A percentile compares a stretch with the other conserved stretches of the same genome.
Evolutionary conservation across 805 yeast species (phyloP).

Genomic region (Alloascoidea africana): DNA sequence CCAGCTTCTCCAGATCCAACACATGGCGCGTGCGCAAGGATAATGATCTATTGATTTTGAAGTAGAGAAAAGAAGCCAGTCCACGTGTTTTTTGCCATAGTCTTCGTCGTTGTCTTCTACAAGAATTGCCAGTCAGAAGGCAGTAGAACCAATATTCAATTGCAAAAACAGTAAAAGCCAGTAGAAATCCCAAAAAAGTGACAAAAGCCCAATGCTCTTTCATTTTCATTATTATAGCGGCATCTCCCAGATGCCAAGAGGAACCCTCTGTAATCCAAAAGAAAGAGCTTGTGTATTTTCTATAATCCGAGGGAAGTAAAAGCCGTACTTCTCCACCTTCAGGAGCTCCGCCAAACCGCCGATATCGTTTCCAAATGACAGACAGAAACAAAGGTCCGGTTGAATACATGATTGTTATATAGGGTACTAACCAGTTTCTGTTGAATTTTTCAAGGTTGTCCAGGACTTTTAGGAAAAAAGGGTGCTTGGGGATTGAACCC

Average conservation of each 20-base stretch:
- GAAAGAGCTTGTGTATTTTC: conserved; percentile 21
- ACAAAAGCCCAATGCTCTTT: conserved; percentile 64
- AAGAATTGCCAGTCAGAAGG: no score
- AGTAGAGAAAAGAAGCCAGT: no score
- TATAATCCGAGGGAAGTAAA: conserved; percentile 60
- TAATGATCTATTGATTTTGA: no score
- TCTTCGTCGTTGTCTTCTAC: no score
- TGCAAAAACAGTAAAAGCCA: conserved; percentile 18
- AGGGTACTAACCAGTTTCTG: conserved; percentile 72
- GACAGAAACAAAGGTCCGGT: conserved; percentile 86
- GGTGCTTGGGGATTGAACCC: conserved; percentile 82
- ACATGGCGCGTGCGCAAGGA: no score
- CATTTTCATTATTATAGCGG: conserved; percentile 56
- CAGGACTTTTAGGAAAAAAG: conserved; percentile 61
- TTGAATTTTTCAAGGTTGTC: conserved; percentile 49
- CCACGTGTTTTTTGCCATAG: no score
- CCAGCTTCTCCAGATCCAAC: no score
- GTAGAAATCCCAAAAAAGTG: conserved; percentile 50
- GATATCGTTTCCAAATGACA: conserved; percentile 77
- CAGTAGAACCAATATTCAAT: conserved; percentile 1
- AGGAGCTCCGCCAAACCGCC: conserved; percentile 55
- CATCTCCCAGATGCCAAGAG: conserved; percentile 88
- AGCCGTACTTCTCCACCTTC: conserved; percentile 53
- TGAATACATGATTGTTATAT: conserved; percentile 82
- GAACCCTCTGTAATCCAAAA: conserved; percentile 72